These are phyloP conservation scores for Trichoderma koningii DNA, from an alignment of 2,329 filamentous ascomycete species.

Conservation along the genomic window DNA sequence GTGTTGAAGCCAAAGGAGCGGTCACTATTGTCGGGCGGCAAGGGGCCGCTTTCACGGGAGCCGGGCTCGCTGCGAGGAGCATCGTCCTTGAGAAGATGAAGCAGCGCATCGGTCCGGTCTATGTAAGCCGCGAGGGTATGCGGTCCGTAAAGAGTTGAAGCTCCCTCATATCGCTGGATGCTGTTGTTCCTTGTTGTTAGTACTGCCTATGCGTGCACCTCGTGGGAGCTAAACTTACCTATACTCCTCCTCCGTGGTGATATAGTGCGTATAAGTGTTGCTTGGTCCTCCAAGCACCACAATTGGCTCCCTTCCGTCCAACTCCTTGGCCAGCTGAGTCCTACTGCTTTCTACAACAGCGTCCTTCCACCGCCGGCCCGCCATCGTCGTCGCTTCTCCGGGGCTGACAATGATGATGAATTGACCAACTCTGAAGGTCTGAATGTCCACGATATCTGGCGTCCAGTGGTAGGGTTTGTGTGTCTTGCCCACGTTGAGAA, in stretches of 20 bases:
- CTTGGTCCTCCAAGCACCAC: conserved; percentile 85
- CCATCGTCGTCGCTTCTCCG: conserved; percentile 89
- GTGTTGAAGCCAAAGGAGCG: conserved; percentile 76
- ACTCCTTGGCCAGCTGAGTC: conserved; percentile 45
- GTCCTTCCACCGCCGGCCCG: conserved; percentile 80
- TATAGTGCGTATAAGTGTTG: conserved; percentile 84
- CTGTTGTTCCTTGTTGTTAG: conserved; percentile 40
- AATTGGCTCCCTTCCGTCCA: conserved; percentile 54
- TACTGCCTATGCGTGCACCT: not conserved
- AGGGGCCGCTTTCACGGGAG: conserved; percentile 49
- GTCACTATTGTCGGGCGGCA: conserved; percentile 77
- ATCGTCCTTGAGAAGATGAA: conserved; percentile 64
- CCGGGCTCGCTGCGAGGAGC: conserved; percentile 36
- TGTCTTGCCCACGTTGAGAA: conserved; percentile 83
- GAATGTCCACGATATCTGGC: conserved; percentile 86
- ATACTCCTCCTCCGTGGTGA: conserved; percentile 69
- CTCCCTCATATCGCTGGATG: conserved; percentile 87
- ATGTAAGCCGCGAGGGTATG: conserved; percentile 86
- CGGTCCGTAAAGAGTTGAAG: conserved; percentile 81
- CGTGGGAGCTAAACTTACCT: conserved; percentile 33
- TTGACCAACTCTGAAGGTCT: conserved; percentile 79
- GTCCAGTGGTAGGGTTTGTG: conserved; percentile 77
- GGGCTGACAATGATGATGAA: conserved; percentile 82
- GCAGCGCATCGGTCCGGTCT: conserved; percentile 70
- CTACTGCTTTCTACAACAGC: conserved; percentile 60